Evolutionary conservation across 2,329 filamentous ascomycete genomes (phyloP), one percentile per base, ranked within the genome.

Genomic region (Neofusicoccum ribis): DNA sequence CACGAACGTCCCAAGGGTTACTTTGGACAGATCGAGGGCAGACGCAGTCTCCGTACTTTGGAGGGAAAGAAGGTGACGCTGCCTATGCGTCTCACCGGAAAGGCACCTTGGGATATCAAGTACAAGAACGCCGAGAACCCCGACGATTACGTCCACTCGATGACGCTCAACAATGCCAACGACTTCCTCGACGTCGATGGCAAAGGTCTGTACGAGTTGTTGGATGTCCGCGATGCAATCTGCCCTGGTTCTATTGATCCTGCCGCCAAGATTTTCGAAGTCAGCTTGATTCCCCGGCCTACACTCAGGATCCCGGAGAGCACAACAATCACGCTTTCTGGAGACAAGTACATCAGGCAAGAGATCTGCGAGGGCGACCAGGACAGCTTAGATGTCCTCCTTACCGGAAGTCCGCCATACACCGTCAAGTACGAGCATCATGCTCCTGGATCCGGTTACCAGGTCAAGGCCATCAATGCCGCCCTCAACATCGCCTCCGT

Each of bases 311-410:
- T 95, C 51, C 82, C 88, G 5, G 85, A 90, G 66, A 86, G 70
- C n/a, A 82, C 87, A 3, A 85, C 88, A 52, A 83, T 91, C 52
- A 81, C 81, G 11, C 78, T 73, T 15, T 72, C 83, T 41, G 81
- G 82, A 15, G 81, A 82, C 34, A 83, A 83, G 39, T 91, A 89
- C 73, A 75, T 88, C 70, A 96, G 96, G 77, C 85, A 88, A 47
- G 89, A 93, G 67, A 89, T 99, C 36, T 99, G 95, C 73, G 93
- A 99, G 80, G 94, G 94, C 36, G 94, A 98, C 67, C 91, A 97
- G 72, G 94, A 97, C 76, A 88, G 89, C 3, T 88, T 97, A 64
- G 93, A 97, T 72, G 82, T 99, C 62, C 85, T 85, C 49, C 85
- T 99, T 67, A 86, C 86, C 74, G 94, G 92, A 86, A 85, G 89